Evolutionary conservation across 306 rosid species (phyloP).

Genomic region (Cicer cuneatum): DNA sequence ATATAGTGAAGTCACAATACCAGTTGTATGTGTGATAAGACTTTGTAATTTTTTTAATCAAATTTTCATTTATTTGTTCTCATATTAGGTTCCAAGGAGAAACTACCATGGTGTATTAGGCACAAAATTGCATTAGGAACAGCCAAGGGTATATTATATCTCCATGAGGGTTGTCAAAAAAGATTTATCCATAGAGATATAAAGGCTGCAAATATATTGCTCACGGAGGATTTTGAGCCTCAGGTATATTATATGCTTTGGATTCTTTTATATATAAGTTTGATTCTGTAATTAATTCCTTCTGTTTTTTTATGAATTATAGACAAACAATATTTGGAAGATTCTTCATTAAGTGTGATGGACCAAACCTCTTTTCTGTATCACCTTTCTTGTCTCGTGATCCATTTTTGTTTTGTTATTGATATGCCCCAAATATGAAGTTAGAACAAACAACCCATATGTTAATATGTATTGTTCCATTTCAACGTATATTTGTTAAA

Average conservation of each 20-base stretch:
- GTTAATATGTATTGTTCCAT: neutral
- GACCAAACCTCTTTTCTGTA: neutral
- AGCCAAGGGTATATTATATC: slow-evolving; percentile 79
- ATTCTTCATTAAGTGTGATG: slow-evolving; percentile 23
- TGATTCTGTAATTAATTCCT: slow-evolving; percentile 35
- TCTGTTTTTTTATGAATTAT: neutral
- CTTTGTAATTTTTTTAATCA: slow-evolving; percentile 1
- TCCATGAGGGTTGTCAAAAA: slow-evolving; percentile 91
- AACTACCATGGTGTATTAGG: slow-evolving; percentile 77
- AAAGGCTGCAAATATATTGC: slow-evolving; percentile 96
- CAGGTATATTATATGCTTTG: slow-evolving; percentile 56
- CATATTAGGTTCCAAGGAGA: slow-evolving; percentile 69
- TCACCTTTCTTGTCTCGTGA: neutral
- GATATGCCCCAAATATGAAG: neutral
- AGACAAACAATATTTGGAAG: slow-evolving; percentile 32
- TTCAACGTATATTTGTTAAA: neutral
- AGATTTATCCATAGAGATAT: slow-evolving; percentile 97
- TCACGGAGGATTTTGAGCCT: slow-evolving; percentile 78
- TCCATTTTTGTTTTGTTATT: neutral
- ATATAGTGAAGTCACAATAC: neutral
- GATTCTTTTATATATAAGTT: slow-evolving; percentile 22
- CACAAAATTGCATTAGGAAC: slow-evolving; percentile 85
- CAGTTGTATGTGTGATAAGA: neutral
- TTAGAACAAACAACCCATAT: neutral
- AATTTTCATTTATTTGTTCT: neutral